These are phyloP conservation scores for Boletus tylopilopsis DNA, from an alignment of 768 basidiomycete species.

Conservation along the genomic window DNA sequence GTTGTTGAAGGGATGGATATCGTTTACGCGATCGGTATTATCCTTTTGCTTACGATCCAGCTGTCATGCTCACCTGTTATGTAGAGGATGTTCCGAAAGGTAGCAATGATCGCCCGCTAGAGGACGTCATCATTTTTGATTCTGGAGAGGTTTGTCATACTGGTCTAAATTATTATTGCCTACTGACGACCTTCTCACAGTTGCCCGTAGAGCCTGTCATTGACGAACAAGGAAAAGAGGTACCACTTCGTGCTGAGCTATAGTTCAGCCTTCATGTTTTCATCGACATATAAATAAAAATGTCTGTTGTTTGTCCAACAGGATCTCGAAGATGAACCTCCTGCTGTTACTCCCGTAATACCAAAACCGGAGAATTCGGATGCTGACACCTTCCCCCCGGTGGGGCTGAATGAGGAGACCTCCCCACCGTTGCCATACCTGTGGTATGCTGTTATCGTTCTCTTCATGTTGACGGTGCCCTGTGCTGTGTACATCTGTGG, in stretches of 20 bases:
- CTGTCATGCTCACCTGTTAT: conserved; percentile 8
- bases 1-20: conserved; percentile 93
- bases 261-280: conserved; percentile 45
- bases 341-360: conserved; percentile 8
- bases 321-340: conserved; percentile 33
- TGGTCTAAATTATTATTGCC: conserved; percentile 9
- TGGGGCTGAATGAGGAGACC: conserved; percentile 5
- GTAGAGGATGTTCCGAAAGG: conserved; percentile 75
- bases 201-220: conserved; percentile 49
- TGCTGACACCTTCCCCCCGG: too few species aligned
- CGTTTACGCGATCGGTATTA: conserved; percentile 66
- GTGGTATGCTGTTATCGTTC: conserved; percentile 21
- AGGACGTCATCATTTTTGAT: conserved; percentile 77
- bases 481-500: conserved; percentile 47
- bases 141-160: conserved; percentile 73
- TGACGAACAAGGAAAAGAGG: conserved; percentile 76
- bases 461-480: conserved; percentile 43
- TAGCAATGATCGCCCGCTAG: conserved; percentile 63
- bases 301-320: conserved; percentile 47
- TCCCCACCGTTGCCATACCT: conserved; percentile 7
- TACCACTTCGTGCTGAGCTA: conserved; percentile 93
- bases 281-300: conserved; percentile 39
- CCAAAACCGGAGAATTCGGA: too few species aligned
- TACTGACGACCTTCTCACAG: conserved; percentile 31
- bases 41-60: neutral